Percentiles rank a stretch among this genome's conserved stretches.
Conservation (phyloP, 768 basidiomycete genomes). For the Paxillus ammoniavirescens region DNA sequence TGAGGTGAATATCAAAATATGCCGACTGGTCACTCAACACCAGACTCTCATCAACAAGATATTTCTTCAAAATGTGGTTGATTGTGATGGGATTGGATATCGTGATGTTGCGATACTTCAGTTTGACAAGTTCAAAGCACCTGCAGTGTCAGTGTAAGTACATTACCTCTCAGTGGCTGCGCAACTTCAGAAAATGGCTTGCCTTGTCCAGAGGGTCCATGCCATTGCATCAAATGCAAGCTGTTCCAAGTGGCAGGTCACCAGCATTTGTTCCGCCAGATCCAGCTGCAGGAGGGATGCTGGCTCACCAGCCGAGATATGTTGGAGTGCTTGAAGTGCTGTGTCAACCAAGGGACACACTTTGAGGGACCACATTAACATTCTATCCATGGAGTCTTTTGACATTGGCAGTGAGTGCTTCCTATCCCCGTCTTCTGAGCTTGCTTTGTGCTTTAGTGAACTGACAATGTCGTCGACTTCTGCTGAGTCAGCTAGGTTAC, state of each 20-base stretch:
- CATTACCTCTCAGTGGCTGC: slow-evolving; percentile 15
- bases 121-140: slow-evolving; percentile 29
- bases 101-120: slow-evolving; percentile 21
- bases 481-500: slow-evolving; percentile 28
- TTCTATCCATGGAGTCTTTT: too few species aligned
- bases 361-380: too few species aligned
- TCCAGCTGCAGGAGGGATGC: too few species aligned
- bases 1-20: slow-evolving; percentile 20
- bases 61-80: neutral
- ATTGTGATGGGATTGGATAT: neutral
- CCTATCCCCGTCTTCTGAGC: slow-evolving; percentile 17
- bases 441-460: slow-evolving; percentile 20
- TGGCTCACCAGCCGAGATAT: too few species aligned
- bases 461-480: slow-evolving; percentile 24
- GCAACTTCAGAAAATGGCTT: too few species aligned
- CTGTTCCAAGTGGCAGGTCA: too few species aligned
- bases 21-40: slow-evolving; percentile 9
- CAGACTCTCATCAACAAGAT: neutral
- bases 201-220: too few species aligned
- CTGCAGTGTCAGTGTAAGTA: slow-evolving; percentile 8
- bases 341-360: too few species aligned
- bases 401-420: slow-evolving; percentile 20
- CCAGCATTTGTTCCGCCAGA: too few species aligned
- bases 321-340: too few species aligned
- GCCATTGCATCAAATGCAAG: too few species aligned